Percentiles rank a stretch among this genome's conserved stretches.
Evolutionary conservation across 2,329 filamentous ascomycete species (phyloP).

Genomic region (Monilinia vaccinii-corymbosi): DNA sequence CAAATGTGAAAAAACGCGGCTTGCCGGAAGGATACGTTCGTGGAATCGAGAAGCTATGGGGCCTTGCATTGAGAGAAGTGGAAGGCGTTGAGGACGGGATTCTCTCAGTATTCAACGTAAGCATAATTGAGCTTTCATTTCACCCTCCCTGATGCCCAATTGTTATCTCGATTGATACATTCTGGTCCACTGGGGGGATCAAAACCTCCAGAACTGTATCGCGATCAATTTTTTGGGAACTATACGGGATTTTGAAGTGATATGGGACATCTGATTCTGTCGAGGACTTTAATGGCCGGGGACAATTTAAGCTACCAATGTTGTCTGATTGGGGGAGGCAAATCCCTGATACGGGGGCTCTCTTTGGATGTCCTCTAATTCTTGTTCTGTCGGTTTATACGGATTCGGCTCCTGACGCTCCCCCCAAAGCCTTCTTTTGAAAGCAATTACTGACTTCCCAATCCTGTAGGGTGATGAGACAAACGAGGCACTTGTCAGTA

Average conservation of each 20-base stretch:
- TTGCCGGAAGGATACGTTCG: slow-evolving; percentile 74
- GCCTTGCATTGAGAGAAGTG: slow-evolving; percentile 42
- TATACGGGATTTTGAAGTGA: no score
- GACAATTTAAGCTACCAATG: no score
- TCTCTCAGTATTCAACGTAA: slow-evolving; percentile 34
- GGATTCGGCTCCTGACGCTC: no score
- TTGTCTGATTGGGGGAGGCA: no score
- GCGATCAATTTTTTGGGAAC: neutral
- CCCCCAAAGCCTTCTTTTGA: no score
- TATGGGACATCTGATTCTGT: no score
- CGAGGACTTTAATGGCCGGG: no score
- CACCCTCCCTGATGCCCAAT: neutral
- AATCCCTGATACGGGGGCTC: no score
- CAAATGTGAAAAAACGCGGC: slow-evolving; percentile 66
- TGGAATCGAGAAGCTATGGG: slow-evolving; percentile 55
- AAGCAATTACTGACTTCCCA: neutral
- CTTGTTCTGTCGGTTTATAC: no score
- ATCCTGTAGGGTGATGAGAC: slow-evolving; percentile 28
- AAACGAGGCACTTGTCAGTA: slow-evolving; percentile 26
- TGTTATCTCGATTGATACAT: no score
- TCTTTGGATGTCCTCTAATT: no score
- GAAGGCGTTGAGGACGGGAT: slow-evolving; percentile 40
- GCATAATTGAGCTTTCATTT: neutral
- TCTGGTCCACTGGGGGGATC: no score
- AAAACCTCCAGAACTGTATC: neutral